phyloP scores from a whole-genome alignment of 2,329 filamentous ascomycete genomes.

The Aspergillus sclerotialis region DNA sequence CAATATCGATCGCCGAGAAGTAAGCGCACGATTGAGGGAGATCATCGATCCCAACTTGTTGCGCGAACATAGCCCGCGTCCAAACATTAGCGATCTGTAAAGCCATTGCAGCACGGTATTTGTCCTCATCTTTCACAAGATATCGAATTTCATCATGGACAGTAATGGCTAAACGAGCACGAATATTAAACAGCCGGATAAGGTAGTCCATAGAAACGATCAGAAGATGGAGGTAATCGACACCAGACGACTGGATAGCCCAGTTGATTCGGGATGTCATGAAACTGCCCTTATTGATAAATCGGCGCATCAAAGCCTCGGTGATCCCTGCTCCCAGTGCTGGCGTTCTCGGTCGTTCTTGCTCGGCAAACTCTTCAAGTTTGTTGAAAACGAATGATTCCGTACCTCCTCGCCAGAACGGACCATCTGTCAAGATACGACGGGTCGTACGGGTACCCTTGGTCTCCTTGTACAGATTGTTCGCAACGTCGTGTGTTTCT shows the following conservation, averaged over 20 bases:
- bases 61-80: constrained; percentile 95
- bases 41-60: constrained; percentile 94
- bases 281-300: constrained; percentile 82
- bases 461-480: constrained; percentile 76
- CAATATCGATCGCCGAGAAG: constrained; percentile 92
- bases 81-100: constrained; percentile 90
- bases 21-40: constrained; percentile 90
- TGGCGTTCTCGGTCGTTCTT: constrained; percentile 82
- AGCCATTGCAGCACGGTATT: constrained; percentile 84
- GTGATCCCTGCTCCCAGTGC: constrained; percentile 94
- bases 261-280: constrained; percentile 97
- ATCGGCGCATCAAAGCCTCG: constrained; percentile 83
- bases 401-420: constrained; percentile 93
- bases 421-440: constrained; percentile 61
- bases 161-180: constrained; percentile 81
- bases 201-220: constrained; percentile 95
- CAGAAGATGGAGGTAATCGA: constrained; percentile 92
- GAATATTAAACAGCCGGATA: constrained; percentile 72
- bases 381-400: constrained; percentile 98
- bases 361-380: constrained; percentile 94
- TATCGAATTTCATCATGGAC: constrained; percentile 98
- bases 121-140: constrained; percentile 75
- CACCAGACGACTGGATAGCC: constrained; percentile 96
- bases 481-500: constrained; percentile 68
- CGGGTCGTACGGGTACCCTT: constrained; percentile 82